phyloP scores from a whole-genome alignment of 1,284 basidiomycete species.

The Puccinia polysora region DNA sequence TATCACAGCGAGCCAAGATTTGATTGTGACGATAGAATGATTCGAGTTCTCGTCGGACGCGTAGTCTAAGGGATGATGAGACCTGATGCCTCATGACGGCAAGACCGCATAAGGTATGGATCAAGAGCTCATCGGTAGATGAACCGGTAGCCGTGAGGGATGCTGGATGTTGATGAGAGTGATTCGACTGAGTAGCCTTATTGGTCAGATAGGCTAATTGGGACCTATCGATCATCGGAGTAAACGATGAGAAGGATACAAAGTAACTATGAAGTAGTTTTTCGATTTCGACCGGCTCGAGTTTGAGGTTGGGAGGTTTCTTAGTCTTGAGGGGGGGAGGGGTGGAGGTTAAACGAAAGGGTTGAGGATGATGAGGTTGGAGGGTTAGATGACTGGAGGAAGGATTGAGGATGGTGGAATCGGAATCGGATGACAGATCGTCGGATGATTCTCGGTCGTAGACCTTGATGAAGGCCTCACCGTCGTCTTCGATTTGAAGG shows the following conservation, averaged over 20 bases:
- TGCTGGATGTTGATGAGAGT: background rate
- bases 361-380: background rate
- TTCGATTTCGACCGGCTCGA: background rate
- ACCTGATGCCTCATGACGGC: conserved; percentile 7
- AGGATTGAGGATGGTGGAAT: too few species aligned
- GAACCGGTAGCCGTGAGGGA: conserved; percentile 15
- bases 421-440: too few species aligned
- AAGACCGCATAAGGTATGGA: conserved; percentile 12
- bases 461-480: too few species aligned
- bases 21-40: conserved; percentile 14
- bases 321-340: background rate
- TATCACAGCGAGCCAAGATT: conserved; percentile 15
- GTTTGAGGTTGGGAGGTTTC: background rate
- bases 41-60: background rate
- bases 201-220: conserved; percentile 8
- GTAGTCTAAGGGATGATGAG: background rate
- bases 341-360: background rate
- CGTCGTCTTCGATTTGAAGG: too few species aligned
- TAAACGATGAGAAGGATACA: background rate
- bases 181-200: background rate
- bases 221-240: conserved; percentile 7
- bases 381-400: background rate
- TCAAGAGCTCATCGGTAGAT: background rate
- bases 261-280: conserved; percentile 2
- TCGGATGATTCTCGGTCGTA: too few species aligned